Evolutionary conservation across 2,329 filamentous ascomycete genomes (phyloP).

Genomic region (Aspergillus glaucus): DNA sequence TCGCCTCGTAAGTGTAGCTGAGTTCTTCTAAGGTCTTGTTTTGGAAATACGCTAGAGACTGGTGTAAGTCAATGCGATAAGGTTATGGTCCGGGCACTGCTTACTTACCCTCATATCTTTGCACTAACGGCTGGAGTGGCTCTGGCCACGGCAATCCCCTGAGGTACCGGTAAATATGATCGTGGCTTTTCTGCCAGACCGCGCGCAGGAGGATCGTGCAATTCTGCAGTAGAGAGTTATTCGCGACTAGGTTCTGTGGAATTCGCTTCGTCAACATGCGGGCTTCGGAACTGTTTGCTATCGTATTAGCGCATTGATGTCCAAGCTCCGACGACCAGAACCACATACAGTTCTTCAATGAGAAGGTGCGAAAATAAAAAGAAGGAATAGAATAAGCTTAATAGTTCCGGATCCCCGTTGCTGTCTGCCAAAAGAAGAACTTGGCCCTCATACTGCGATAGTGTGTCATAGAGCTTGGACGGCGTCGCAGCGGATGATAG

Average conservation of each 20-base stretch:
- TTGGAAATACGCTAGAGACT: slow-evolving; percentile 28
- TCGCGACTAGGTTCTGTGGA: slow-evolving; percentile 22
- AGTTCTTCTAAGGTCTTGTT: slow-evolving; percentile 33
- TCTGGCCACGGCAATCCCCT: slow-evolving; percentile 30
- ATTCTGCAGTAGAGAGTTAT: slow-evolving; percentile 28
- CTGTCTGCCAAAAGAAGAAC: slow-evolving; percentile 24
- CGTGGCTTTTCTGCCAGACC: slow-evolving; percentile 33
- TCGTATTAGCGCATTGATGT: background rate
- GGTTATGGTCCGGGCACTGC: background rate
- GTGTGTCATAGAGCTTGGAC: slow-evolving; percentile 28
- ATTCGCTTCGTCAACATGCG: slow-evolving; percentile 34
- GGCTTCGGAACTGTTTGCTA: slow-evolving; percentile 30
- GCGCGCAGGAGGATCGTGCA: slow-evolving; percentile 31
- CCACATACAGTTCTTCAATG: slow-evolving; percentile 32
- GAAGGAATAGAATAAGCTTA: slow-evolving; percentile 34
- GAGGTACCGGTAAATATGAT: slow-evolving; percentile 30
- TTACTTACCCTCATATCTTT: slow-evolving; percentile 31
- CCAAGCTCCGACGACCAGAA: background rate
- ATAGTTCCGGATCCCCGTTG: slow-evolving; percentile 19
- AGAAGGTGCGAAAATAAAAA: slow-evolving; percentile 37
- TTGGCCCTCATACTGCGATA: slow-evolving; percentile 31
- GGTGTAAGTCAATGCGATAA: background rate
- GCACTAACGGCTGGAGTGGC: slow-evolving; percentile 23
- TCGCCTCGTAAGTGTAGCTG: slow-evolving; percentile 35
- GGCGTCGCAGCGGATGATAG: slow-evolving; percentile 23